These are phyloP conservation scores for Entonaema liquescens DNA, from an alignment of 495 filamentous ascomycete species.

Conservation along the genomic window DNA sequence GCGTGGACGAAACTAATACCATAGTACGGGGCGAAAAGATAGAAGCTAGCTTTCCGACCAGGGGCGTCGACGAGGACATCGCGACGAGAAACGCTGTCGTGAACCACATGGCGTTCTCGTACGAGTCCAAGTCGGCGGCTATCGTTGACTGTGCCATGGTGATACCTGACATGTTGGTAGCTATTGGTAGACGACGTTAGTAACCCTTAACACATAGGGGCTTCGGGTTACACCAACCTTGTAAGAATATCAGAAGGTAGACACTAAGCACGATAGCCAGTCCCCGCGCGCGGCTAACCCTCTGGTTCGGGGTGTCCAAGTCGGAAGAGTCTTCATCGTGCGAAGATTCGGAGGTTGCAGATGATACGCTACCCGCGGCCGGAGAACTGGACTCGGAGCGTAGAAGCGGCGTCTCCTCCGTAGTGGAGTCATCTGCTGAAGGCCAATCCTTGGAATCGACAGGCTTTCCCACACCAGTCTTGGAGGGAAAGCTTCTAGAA, in stretches of 20 bases:
- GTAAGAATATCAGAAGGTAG: slow-evolving; percentile 57
- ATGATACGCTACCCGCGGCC: slow-evolving; percentile 14
- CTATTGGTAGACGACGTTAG: slow-evolving; percentile 34
- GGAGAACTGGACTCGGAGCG: slow-evolving; percentile 40
- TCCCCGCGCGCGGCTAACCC: slow-evolving; percentile 36
- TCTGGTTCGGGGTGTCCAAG: slow-evolving; percentile 43
- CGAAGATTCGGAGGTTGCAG: slow-evolving; percentile 16
- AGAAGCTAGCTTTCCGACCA: slow-evolving; percentile 71
- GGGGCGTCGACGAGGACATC: slow-evolving; percentile 69
- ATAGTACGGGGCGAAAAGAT: slow-evolving; percentile 72
- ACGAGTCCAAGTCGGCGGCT: slow-evolving; percentile 75
- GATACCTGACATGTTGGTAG: slow-evolving; percentile 78
- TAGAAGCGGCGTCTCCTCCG: slow-evolving; percentile 53
- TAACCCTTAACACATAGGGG: not conserved
- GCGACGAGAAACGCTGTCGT: slow-evolving; percentile 78
- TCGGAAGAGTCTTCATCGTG: slow-evolving; percentile 26
- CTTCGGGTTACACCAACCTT: slow-evolving; percentile 39
- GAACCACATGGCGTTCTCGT: slow-evolving; percentile 76
- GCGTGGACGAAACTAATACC: slow-evolving; percentile 62
- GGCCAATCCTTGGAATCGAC: slow-evolving; percentile 8
- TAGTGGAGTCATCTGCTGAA: slow-evolving; percentile 30
- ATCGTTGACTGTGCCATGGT: slow-evolving; percentile 77
- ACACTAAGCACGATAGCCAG: slow-evolving; percentile 52
- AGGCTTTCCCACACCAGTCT: not conserved
- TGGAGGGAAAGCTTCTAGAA: slow-evolving; percentile 9